These are phyloP conservation scores for Fusarium austroafricanum DNA, from an alignment of 2,329 filamentous ascomycete genomes.

Conservation along the genomic window DNA sequence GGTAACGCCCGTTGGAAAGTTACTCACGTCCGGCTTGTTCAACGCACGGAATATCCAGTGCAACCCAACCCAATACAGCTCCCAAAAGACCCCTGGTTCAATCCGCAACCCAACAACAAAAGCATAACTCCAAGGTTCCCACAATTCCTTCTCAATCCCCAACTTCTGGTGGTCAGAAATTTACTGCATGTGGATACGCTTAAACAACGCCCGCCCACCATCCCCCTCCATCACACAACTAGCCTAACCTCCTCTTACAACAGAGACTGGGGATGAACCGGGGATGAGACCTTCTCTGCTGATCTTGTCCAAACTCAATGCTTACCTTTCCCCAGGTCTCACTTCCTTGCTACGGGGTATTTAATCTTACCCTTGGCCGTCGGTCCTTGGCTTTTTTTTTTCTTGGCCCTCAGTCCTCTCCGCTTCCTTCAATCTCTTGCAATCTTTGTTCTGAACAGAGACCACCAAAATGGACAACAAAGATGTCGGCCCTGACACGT, in stretches of 20 bases:
- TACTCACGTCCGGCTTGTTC: background rate
- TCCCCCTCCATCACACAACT: background rate
- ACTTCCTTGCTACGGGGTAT: conserved; percentile 1
- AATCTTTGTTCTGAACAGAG: too few species aligned
- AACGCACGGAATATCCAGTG: background rate
- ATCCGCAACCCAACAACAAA: background rate
- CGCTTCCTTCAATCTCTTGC: too few species aligned
- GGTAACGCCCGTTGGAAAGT: background rate
- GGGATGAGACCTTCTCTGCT: conserved; percentile 2
- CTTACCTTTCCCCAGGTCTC: conserved; percentile 12
- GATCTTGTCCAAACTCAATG: conserved; percentile 25
- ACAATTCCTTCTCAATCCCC: conserved; percentile 6
- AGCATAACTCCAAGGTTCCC: conserved; percentile 16
- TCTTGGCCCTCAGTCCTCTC: conserved; percentile 3
- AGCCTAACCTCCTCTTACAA: background rate
- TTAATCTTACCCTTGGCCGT: conserved; percentile 3
- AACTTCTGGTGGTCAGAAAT: conserved; percentile 9
- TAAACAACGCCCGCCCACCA: background rate
- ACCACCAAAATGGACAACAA: conserved; percentile 29
- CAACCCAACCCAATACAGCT: too few species aligned
- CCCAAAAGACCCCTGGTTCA: conserved; percentile 8
- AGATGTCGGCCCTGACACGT: conserved; percentile 17
- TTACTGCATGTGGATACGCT: conserved; percentile 9
- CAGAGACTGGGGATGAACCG: conserved; percentile 10
- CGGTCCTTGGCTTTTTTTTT: background rate